Evolutionary conservation across 257 asterid species (phyloP).

Genomic region (Nicotiana paniculata): DNA sequence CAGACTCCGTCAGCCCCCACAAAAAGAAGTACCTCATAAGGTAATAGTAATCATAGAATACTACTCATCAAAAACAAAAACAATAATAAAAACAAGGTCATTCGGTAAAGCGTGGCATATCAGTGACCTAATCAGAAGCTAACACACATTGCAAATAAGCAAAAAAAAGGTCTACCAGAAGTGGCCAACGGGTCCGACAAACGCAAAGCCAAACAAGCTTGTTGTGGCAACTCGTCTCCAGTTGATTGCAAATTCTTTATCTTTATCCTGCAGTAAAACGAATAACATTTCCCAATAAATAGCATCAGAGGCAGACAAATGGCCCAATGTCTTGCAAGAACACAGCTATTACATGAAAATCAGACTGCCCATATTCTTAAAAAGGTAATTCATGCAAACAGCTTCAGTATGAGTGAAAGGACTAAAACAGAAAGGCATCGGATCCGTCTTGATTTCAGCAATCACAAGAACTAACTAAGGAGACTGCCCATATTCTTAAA

Average conservation of each 20-base stretch:
- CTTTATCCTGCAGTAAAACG: conserved; percentile 35
- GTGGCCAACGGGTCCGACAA: conserved; percentile 93
- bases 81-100: background rate
- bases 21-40: background rate
- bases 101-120: background rate
- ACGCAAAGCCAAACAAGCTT: conserved; percentile 76
- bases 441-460: background rate
- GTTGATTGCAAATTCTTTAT: conserved; percentile 52
- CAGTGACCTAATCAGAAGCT: background rate
- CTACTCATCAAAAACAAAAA: background rate
- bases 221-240: conserved; percentile 89
- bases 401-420: background rate
- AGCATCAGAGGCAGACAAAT: background rate
- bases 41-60: background rate
- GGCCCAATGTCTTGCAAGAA: background rate
- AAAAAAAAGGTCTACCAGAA: conserved; percentile 55
- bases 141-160: background rate
- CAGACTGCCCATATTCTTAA: background rate
- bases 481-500: background rate
- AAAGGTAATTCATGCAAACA: background rate
- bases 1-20: background rate
- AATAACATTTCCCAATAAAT: background rate
- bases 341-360: background rate
- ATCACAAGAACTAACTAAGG: background rate
- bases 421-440: background rate